phyloP scores from a whole-genome alignment of 1,139 yeast species.

The Tardiomyces digboiensis region DNA sequence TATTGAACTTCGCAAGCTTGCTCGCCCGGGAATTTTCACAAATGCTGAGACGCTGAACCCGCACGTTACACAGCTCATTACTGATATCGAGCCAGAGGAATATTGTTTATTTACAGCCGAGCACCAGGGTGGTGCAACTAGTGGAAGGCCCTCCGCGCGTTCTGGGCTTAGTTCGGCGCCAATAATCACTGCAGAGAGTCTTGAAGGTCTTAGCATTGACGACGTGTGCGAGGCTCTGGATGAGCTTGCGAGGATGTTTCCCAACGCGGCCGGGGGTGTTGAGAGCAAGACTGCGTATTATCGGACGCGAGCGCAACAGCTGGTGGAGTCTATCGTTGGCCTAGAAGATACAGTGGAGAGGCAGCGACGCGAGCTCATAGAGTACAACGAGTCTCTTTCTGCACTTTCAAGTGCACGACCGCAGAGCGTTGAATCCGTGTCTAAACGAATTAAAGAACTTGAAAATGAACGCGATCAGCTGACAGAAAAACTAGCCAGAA shows the following conservation, averaged over 20 bases:
- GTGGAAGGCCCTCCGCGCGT: conserved; percentile 7
- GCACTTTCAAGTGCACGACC: background rate
- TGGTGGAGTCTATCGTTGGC: conserved; percentile 19
- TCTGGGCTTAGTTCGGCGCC: conserved; percentile 4
- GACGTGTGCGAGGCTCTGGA: conserved; percentile 24
- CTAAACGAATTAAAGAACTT: background rate
- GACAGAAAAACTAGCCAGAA: background rate
- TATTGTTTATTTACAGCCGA: conserved; percentile 34
- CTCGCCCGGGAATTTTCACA: conserved; percentile 52
- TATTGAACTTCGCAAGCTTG: conserved; percentile 32
- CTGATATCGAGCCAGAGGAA: conserved; percentile 52
- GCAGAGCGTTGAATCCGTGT: background rate
- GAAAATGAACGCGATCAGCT: background rate
- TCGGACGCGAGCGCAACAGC: conserved; percentile 13
- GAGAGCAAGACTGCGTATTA: conserved; percentile 17
- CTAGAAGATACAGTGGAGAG: conserved; percentile 27
- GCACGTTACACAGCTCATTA: conserved; percentile 46
- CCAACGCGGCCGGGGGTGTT: conserved; percentile 19
- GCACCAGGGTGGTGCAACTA: conserved; percentile 2
- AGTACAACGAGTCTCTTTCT: conserved; percentile 7
- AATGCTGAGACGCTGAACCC: conserved; percentile 50
- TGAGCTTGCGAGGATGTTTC: conserved; percentile 21
- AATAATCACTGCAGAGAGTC: conserved; percentile 3
- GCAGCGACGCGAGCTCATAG: conserved; percentile 16
- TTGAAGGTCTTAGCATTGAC: conserved; percentile 18